Conservation (phyloP, 768 basidiomycete species). For the Pulveroboletus sp. region DNA sequence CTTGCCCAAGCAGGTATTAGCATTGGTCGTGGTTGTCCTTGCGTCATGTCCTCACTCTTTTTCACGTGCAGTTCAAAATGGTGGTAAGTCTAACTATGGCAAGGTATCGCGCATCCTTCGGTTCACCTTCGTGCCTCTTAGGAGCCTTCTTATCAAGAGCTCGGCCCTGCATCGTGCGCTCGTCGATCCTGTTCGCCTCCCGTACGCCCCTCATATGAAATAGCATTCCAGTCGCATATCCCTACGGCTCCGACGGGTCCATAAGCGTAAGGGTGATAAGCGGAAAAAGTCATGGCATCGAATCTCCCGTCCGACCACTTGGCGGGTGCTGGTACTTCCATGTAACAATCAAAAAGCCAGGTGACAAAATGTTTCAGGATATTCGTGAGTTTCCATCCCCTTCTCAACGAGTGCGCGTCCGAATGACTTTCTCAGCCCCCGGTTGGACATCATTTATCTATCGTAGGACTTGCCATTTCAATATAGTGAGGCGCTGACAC, state of each 20-base stretch:
- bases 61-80: conserved; percentile 65
- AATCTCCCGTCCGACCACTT: conserved; percentile 85
- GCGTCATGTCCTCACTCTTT: conserved; percentile 20
- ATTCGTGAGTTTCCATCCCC: conserved; percentile 54
- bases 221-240: conserved; percentile 74
- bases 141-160: conserved; percentile 86
- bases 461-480: conserved; percentile 43
- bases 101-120: neutral
- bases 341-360: conserved; percentile 60
- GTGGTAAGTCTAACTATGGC: conserved; percentile 37
- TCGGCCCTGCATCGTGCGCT: conserved; percentile 57
- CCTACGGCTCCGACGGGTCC: conserved; percentile 63
- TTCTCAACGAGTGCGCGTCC: neutral
- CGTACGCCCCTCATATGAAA: conserved; percentile 2
- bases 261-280: conserved; percentile 82
- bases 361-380: conserved; percentile 69
- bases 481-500: neutral
- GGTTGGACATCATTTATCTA: conserved; percentile 92
- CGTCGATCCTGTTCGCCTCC: conserved; percentile 1
- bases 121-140: conserved; percentile 10
- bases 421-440: conserved; percentile 41
- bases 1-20: conserved; percentile 61
- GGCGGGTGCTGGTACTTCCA: conserved; percentile 97
- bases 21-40: conserved; percentile 12
- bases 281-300: conserved; percentile 81